These are phyloP conservation scores for Galeopsis tetrahit DNA, from an alignment of 257 asterid genomes.

Conservation along the genomic window DNA sequence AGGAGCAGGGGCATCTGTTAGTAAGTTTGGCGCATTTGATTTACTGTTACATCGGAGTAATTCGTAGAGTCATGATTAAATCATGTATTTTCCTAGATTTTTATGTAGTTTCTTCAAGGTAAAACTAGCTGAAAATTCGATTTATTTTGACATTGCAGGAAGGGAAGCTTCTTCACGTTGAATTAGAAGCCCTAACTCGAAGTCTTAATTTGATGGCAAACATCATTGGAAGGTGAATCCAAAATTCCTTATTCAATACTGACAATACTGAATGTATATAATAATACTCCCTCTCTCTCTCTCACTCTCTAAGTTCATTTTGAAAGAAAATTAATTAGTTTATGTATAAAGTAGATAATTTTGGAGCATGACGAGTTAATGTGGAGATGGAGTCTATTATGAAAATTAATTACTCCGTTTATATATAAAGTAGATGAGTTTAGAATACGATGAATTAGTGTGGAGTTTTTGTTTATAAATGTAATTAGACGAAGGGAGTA, in stretches of 20 bases:
- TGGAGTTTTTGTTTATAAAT: too few relatives aligned
- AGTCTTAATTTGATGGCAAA: slow-evolving; percentile 18
- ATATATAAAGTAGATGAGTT: too few relatives aligned
- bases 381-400: too few relatives aligned
- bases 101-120: slow-evolving; percentile 15
- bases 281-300: not conserved
- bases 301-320: too few relatives aligned
- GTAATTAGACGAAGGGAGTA: too few relatives aligned
- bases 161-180: slow-evolving; percentile 17
- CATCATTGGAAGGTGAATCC: slow-evolving; percentile 34
- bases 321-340: too few relatives aligned
- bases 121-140: slow-evolving; percentile 15
- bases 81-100: slow-evolving; percentile 10
- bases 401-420: too few relatives aligned
- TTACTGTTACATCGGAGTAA: slow-evolving; percentile 29
- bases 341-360: too few relatives aligned
- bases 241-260: slow-evolving; percentile 13
- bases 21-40: slow-evolving; percentile 19
- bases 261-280: not conserved
- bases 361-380: too few relatives aligned
- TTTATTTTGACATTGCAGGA: slow-evolving; percentile 24
- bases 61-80: slow-evolving; percentile 18
- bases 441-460: too few relatives aligned
- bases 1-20: slow-evolving; percentile 4
- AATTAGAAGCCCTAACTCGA: slow-evolving; percentile 29